Conservation (phyloP, 306 rosid species). For the Bauhinia variegata region DNA sequence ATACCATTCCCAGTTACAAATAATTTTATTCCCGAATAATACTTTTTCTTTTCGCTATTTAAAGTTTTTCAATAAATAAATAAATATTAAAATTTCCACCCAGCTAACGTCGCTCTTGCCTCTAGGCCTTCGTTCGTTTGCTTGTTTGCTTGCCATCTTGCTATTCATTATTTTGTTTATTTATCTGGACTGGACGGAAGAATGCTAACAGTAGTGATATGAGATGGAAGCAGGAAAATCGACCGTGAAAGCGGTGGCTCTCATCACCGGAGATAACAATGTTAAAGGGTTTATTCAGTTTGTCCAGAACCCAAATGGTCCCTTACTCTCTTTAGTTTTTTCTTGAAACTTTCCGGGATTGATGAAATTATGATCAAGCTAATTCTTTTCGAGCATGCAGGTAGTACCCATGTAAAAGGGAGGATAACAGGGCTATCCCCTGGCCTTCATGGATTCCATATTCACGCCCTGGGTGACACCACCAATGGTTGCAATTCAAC, state of each 20-base stretch:
- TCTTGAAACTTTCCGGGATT: background rate
- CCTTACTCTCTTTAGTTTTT: slow-evolving; percentile 6
- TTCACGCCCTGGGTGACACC: slow-evolving; percentile 64
- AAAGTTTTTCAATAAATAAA: too few species aligned
- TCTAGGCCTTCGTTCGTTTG: too few species aligned
- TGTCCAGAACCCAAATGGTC: slow-evolving; percentile 51
- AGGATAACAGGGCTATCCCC: slow-evolving; percentile 59
- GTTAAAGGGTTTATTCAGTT: slow-evolving; percentile 70
- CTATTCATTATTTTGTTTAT: too few species aligned
- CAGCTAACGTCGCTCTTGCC: too few species aligned
- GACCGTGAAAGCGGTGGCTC: slow-evolving; percentile 61
- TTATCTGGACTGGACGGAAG: too few species aligned
- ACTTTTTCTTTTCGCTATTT: too few species aligned
- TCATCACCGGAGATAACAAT: slow-evolving; percentile 56
- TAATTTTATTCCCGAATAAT: too few species aligned
- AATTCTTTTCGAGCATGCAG: slow-evolving; percentile 27
- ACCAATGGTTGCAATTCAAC: slow-evolving; percentile 68
- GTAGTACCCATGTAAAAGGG: slow-evolving; percentile 62
- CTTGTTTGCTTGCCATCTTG: too few species aligned
- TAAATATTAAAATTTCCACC: too few species aligned
- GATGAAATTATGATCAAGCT: slow-evolving; percentile 2
- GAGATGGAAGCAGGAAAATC: slow-evolving; percentile 40
- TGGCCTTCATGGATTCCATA: slow-evolving; percentile 58
- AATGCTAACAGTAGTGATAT: too few species aligned
- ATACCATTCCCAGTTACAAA: too few species aligned